Conservation (phyloP, 441 rosid species). For the Gossypium aridum region DNA sequence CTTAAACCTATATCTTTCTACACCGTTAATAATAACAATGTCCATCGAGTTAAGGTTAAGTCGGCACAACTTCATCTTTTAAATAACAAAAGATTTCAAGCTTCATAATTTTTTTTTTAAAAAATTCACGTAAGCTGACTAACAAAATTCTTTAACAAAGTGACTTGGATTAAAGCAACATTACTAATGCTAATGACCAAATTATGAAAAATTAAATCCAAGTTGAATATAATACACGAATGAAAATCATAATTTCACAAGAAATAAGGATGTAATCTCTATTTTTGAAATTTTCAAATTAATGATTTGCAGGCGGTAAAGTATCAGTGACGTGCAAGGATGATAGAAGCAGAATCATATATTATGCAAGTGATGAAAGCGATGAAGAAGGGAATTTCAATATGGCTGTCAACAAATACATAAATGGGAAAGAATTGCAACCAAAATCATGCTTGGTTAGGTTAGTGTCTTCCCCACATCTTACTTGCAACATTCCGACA, state of each 20-base stretch:
- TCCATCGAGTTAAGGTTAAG: too few species aligned
- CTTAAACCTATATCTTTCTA: too few species aligned
- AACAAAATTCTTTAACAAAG: too few species aligned
- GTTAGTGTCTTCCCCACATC: conserved; percentile 62
- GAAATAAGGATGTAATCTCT: too few species aligned
- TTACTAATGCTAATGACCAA: not conserved
- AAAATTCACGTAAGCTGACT: too few species aligned
- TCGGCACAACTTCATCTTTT: too few species aligned
- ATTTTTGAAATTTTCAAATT: not conserved
- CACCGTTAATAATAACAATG: too few species aligned
- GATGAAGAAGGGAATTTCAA: conserved; percentile 55
- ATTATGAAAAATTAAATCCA: too few species aligned
- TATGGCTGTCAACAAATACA: conserved; percentile 31
- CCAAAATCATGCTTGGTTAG: conserved; percentile 47
- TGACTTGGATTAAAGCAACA: too few species aligned
- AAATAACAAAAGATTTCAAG: too few species aligned
- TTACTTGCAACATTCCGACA: conserved; percentile 52
- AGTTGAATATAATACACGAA: not conserved
- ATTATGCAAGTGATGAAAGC: conserved; percentile 55
- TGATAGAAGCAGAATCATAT: conserved; percentile 47
- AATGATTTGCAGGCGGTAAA: conserved; percentile 35
- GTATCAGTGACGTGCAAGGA: conserved; percentile 71
- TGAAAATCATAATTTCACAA: not conserved
- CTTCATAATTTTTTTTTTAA: too few species aligned
- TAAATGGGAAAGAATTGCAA: conserved; percentile 40